Base-by-base conservation (phyloP, 164 flowering plant genomes). In the Houttuynia cordata region DNA sequence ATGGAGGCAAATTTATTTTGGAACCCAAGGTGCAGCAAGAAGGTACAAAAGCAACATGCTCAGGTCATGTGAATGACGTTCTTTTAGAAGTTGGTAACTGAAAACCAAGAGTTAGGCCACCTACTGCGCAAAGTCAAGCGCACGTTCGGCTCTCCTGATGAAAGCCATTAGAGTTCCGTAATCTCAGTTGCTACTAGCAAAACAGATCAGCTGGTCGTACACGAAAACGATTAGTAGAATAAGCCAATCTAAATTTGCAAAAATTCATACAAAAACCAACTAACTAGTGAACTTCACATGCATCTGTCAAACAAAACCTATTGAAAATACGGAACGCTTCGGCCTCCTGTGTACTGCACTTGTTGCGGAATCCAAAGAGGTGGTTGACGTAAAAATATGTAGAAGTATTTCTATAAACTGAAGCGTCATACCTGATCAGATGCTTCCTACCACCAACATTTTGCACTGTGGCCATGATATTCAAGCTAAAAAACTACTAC, bases 321-420 rank as follows among this genome's bases (percentile, higher is more conserved):
- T 45, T 45, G 49, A 45, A 45, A 18, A 53, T 23, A 19, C 10
- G 22, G 12, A 53, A 4, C 56, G 10, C n/a, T 53, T 14, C 22
- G 8, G 24, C 37, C 24, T 56, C 37, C 18, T 24, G 15, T 8
- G 37, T n/a, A 18, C 4, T 24, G 25, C 15, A 21, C 56, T 53
- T 22, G 56, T 10, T 22, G 15, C 21, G 59, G 59, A 56, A 56
- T 56, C 59, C 59, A 30, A 56, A 30, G 59, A 12, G 5, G 58
- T 20, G 58, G 30, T 56, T 56, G 58, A 56, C 58, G 24, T 56
- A 10, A 56, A 24, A 21, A 53, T 4, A 53, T 4, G 8, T 56
- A 3, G 24, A 23, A 18, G n/a, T 20, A 53, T 53, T 53, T 10
- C 10, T 19, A 4, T 53, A 13, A 5, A 23, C 22, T 20, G 56